These are phyloP conservation scores for Hypoxylon sp. DNA, from an alignment of 2,329 filamentous ascomycete species.

Conservation along the genomic window DNA sequence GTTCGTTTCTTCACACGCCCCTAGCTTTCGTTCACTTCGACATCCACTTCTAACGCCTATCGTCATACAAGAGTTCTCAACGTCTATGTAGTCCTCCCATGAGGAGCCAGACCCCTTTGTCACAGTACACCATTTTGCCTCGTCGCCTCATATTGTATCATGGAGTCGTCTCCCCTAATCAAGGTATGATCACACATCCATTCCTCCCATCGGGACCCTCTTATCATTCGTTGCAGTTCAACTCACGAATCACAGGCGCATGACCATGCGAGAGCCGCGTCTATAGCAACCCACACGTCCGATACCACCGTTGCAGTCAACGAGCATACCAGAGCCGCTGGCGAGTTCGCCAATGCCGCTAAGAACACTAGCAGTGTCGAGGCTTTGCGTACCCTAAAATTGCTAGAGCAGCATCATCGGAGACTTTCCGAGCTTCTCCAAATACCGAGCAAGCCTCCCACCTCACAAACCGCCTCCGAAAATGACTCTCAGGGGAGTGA, in stretches of 20 bases:
- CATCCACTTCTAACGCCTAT: slow-evolving; percentile 22
- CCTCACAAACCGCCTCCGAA: slow-evolving; percentile 57
- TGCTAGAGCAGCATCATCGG: slow-evolving; percentile 90
- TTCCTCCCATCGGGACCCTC: slow-evolving; percentile 4
- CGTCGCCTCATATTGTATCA: slow-evolving; percentile 54
- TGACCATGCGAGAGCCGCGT: slow-evolving; percentile 88
- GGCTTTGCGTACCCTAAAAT: slow-evolving; percentile 84
- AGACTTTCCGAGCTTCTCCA: slow-evolving; percentile 86
- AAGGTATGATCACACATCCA: slow-evolving; percentile 63
- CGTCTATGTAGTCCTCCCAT: slow-evolving; percentile 6
- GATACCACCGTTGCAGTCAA: slow-evolving; percentile 87
- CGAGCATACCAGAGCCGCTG: slow-evolving; percentile 89
- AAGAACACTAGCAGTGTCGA: slow-evolving; percentile 76
- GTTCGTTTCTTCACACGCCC: slow-evolving; percentile 29
- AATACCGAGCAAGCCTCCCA: slow-evolving; percentile 71
- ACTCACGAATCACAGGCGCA: slow-evolving; percentile 73
- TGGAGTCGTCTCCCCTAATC: slow-evolving; percentile 79
- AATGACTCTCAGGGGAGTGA: slow-evolving; percentile 56
- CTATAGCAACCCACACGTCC: slow-evolving; percentile 78
- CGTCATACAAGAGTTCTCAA: slow-evolving; percentile 25
- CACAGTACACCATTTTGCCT: slow-evolving; percentile 13
- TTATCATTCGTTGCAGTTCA: slow-evolving; percentile 34
- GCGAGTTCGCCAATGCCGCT: slow-evolving; percentile 89
- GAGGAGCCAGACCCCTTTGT: slow-evolving; percentile 18
- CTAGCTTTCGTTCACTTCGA: slow-evolving; percentile 29